Conservation (phyloP, 192 early-diverging fungal species). For the Coemansia sp. region DNA sequence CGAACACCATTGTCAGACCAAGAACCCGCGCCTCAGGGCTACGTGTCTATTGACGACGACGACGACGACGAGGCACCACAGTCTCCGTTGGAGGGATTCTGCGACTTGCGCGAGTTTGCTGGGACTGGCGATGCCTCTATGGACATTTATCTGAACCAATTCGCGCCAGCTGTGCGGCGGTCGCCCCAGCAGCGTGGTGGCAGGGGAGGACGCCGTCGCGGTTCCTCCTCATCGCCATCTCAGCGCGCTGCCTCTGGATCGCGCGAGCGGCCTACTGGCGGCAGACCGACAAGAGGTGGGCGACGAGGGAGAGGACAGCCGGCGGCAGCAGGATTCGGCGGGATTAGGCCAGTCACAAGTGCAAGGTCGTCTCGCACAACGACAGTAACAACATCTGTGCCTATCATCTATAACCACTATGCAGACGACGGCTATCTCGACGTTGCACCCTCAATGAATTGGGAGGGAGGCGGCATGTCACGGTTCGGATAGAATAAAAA, state of each 20-base stretch:
- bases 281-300: not conserved
- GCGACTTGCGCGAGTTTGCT: constrained; percentile 20
- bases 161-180: constrained; percentile 10
- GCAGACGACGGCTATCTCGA: constrained; percentile 39
- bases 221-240: not conserved
- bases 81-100: constrained; percentile 52
- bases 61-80: constrained; percentile 1
- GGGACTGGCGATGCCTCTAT: constrained; percentile 5
- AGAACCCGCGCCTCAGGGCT: not conserved
- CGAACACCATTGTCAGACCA: not conserved
- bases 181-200: not conserved
- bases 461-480: constrained; percentile 37
- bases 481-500: constrained; percentile 27
- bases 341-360: constrained; percentile 13
- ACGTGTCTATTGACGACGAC: not conserved
- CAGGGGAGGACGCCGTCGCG: not conserved
- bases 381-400: not conserved
- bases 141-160: constrained; percentile 43
- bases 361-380: not conserved
- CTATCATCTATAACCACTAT: constrained; percentile 37
- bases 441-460: constrained; percentile 22
- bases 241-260: not conserved
- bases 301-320: not conserved
- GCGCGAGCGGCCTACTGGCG: not conserved
- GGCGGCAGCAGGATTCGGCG: not conserved